phyloP scores from a whole-genome alignment of 1,284 basidiomycete genomes.

The Rhodotorula sp. region DNA sequence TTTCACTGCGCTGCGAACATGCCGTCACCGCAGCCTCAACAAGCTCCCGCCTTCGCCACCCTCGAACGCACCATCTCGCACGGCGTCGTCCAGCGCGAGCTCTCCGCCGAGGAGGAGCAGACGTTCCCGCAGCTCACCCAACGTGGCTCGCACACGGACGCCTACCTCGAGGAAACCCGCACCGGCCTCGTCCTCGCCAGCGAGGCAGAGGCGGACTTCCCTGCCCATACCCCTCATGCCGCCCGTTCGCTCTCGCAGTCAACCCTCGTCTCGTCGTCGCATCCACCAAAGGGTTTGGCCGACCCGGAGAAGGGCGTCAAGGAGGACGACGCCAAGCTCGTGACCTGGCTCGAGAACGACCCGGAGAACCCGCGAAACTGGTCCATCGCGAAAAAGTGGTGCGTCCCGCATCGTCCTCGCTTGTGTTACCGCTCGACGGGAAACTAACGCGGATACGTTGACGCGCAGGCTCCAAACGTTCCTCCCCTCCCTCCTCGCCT shows the following conservation, averaged over 20 bases:
- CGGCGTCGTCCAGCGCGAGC: conserved; percentile 11
- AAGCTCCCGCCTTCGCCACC: no score
- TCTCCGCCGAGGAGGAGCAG: conserved; percentile 1
- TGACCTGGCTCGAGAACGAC: conserved; percentile 50
- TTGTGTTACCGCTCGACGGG: no score
- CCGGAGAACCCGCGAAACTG: conserved; percentile 69
- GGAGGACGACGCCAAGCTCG: conserved; percentile 17
- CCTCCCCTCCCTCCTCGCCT: conserved; percentile 47
- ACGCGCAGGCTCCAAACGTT: conserved; percentile 46
- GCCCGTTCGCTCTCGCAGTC: neutral
- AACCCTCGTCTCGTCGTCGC: conserved; percentile 4
- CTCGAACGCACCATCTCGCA: conserved; percentile 23
- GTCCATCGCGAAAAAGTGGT: conserved; percentile 66
- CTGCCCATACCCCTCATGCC: neutral
- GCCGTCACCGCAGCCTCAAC: no score
- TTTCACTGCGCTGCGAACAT: no score
- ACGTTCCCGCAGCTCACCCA: conserved; percentile 17
- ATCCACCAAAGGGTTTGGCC: neutral
- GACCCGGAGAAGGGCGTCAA: conserved; percentile 8
- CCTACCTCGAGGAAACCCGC: conserved; percentile 12
- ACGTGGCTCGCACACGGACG: conserved; percentile 22
- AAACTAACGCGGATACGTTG: neutral
- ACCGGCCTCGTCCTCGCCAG: conserved; percentile 21
- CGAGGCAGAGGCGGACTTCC: conserved; percentile 12
- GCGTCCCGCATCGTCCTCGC: conserved; percentile 44